phyloP scores from a whole-genome alignment of 2,329 filamentous ascomycete genomes.

The Albophoma yamanashiensis region DNA sequence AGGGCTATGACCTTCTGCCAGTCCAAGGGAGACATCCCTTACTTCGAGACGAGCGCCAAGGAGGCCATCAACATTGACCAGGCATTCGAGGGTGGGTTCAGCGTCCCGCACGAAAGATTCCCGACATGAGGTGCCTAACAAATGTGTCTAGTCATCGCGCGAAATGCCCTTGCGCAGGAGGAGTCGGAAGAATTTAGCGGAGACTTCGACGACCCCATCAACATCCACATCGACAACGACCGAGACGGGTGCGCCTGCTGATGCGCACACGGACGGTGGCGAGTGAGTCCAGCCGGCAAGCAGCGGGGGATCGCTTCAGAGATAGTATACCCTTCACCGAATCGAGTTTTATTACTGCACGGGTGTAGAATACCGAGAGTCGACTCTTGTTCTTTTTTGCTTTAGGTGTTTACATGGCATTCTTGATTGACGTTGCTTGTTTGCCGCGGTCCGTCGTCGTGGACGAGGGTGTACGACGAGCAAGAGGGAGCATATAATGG shows the following conservation, averaged over 20 bases:
- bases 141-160: slow-evolving; percentile 65
- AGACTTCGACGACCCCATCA: slow-evolving; percentile 96
- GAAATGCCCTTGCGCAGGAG: slow-evolving; percentile 91
- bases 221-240: slow-evolving; percentile 92
- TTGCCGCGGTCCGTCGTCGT: background rate
- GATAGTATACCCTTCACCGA: slow-evolving; percentile 1
- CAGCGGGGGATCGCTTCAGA: background rate
- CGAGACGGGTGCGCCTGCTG: slow-evolving; percentile 90
- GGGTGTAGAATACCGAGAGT: slow-evolving; percentile 8
- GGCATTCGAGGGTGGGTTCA: slow-evolving; percentile 50
- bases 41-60: slow-evolving; percentile 98
- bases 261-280: slow-evolving; percentile 11
- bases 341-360: slow-evolving; percentile 1
- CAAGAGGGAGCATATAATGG: background rate
- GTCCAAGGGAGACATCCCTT: slow-evolving; percentile 93
- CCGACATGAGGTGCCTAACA: background rate
- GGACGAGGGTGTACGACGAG: background rate
- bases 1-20: slow-evolving; percentile 95
- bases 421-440: background rate
- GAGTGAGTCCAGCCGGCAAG: background rate
- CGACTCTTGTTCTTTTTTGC: slow-evolving; percentile 4
- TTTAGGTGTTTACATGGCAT: slow-evolving; percentile 5
- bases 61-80: slow-evolving; percentile 97
- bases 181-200: slow-evolving; percentile 96
- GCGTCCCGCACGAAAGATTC: background rate